phyloP scores from a whole-genome alignment of 176 grass and related monocot genomes.

The Otatea glauca region DNA sequence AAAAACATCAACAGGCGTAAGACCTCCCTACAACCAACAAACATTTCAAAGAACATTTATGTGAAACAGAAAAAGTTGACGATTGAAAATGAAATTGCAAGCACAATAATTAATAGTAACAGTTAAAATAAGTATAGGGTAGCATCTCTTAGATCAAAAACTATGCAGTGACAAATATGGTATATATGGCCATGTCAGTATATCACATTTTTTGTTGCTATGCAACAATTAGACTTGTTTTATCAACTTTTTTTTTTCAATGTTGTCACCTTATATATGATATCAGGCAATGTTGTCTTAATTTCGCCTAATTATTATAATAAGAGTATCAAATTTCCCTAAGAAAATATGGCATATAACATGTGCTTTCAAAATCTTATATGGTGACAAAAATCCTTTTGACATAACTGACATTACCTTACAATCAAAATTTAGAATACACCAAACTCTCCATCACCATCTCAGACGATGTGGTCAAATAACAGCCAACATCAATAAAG shows the following conservation, averaged over 20 bases:
- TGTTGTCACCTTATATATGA: background rate
- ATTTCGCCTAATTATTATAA: background rate
- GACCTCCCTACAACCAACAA: slow-evolving; percentile 72
- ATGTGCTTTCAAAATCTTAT: slow-evolving; percentile 13
- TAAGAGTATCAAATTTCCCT: slow-evolving; percentile 15
- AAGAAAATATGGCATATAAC: background rate
- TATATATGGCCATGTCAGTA: background rate
- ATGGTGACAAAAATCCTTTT: slow-evolving; percentile 9
- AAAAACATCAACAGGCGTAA: slow-evolving; percentile 94
- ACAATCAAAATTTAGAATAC: slow-evolving; percentile 14
- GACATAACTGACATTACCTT: background rate
- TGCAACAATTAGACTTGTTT: slow-evolving; percentile 29
- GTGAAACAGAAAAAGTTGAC: slow-evolving; percentile 22
- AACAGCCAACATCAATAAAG: background rate
- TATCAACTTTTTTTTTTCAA: background rate
- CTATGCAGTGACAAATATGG: slow-evolving; percentile 19
- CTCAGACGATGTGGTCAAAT: background rate
- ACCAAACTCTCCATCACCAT: background rate
- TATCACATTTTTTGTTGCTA: background rate
- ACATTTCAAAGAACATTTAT: background rate
- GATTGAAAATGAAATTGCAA: background rate
- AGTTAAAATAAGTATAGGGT: background rate
- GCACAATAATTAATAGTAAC: background rate
- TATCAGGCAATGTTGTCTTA: background rate
- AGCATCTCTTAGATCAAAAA: slow-evolving; percentile 41